Conservation (phyloP, 192 early-diverging fungal species). For the Podila epigama region DNA sequence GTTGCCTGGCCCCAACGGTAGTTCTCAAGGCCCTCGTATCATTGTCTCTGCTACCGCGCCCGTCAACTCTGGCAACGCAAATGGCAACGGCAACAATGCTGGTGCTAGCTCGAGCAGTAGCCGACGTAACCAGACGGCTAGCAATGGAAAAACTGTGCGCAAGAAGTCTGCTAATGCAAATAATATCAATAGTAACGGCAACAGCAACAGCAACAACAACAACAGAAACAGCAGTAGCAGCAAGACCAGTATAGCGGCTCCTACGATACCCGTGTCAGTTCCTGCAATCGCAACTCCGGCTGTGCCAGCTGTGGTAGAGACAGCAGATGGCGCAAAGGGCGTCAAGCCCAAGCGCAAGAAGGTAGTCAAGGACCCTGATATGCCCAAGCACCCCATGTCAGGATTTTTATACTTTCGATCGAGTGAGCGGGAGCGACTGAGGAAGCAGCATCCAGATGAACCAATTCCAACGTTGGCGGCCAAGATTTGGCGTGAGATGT, state of each 20-base stretch:
- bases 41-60: too few species aligned
- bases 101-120: too few species aligned
- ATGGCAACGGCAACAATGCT: too few species aligned
- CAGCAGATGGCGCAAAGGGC: too few species aligned
- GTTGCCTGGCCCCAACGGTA: too few species aligned
- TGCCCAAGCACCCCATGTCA: conserved; percentile 88
- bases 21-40: too few species aligned
- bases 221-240: not conserved
- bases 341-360: conserved; percentile 67
- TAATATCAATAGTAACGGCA: conserved; percentile 2
- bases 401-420: conserved; percentile 83
- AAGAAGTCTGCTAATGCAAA: not conserved
- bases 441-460: conserved; percentile 72
- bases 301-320: too few species aligned
- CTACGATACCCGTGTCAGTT: too few species aligned
- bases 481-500: conserved; percentile 68
- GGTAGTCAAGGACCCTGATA: conserved; percentile 72
- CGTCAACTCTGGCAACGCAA: too few species aligned
- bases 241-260: not conserved
- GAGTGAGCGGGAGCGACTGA: conserved; percentile 68
- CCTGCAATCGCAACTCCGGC: too few species aligned
- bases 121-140: not conserved
- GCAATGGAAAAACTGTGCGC: not conserved
- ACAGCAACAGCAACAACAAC: not conserved
- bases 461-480: conserved; percentile 81